These are phyloP conservation scores for Pholiota adiposa DNA, from an alignment of 1,284 basidiomycete genomes.

Conservation along the genomic window DNA sequence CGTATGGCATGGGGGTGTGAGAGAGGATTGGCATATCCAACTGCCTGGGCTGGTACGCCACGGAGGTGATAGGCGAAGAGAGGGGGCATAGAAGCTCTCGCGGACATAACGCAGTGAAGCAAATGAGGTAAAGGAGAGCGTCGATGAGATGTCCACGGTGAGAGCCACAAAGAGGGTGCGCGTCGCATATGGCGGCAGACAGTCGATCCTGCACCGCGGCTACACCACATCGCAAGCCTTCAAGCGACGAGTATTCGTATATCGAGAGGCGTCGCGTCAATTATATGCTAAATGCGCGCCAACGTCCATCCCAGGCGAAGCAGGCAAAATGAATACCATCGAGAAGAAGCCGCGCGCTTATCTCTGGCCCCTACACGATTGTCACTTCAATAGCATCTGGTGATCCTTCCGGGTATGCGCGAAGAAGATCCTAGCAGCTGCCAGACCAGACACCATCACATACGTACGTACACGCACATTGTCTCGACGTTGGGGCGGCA, in stretches of 20 bases:
- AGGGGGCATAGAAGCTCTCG: background rate
- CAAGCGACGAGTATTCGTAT: too few species aligned
- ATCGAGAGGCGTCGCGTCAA: background rate
- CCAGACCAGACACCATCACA: background rate
- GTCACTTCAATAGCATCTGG: background rate
- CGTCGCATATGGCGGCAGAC: background rate
- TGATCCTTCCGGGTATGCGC: background rate
- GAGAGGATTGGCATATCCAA: background rate
- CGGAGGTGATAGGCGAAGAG: background rate
- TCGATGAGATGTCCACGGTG: background rate
- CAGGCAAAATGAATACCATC: background rate
- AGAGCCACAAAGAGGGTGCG: background rate
- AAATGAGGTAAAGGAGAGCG: background rate
- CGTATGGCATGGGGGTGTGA: background rate
- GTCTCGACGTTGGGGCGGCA: too few species aligned
- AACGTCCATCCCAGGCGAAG: background rate
- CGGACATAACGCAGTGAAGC: background rate
- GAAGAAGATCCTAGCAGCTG: background rate
- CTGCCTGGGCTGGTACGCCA: background rate
- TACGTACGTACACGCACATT: background rate
- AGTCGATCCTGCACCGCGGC: background rate
- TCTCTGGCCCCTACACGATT: background rate
- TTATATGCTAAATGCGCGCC: background rate
- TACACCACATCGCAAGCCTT: background rate
- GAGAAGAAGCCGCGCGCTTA: constrained; percentile 1